Conservation (phyloP, 1,284 basidiomycete species). For the Moniliella sp. region DNA sequence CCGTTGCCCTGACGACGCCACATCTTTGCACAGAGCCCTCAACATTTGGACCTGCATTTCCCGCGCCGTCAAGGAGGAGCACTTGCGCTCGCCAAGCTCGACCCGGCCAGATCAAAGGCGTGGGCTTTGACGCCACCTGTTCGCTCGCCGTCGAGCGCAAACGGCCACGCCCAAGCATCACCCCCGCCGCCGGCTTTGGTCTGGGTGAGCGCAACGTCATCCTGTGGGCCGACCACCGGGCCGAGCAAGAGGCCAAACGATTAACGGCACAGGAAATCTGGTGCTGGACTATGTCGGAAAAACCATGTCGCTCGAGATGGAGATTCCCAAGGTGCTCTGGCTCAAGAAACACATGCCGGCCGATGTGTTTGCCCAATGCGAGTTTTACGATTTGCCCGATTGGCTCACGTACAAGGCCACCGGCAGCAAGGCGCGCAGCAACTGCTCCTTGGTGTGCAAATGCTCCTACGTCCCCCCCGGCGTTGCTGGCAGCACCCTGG, state of each 20-base stretch:
- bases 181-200: too few relatives aligned
- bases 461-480: slow-evolving; percentile 71
- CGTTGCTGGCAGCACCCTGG: slow-evolving; percentile 21
- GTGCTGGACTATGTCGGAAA: slow-evolving; percentile 88
- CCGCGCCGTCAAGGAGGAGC: slow-evolving; percentile 49
- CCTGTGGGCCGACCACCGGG: slow-evolving; percentile 52
- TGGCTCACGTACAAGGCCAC: slow-evolving; percentile 86
- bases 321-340: slow-evolving; percentile 72
- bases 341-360: slow-evolving; percentile 69
- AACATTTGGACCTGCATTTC: slow-evolving; percentile 60
- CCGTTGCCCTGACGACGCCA: slow-evolving; percentile 60
- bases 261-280: slow-evolving; percentile 62
- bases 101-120: slow-evolving; percentile 52
- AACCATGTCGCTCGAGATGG: slow-evolving; percentile 51
- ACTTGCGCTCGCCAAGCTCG: slow-evolving; percentile 45
- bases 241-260: slow-evolving; percentile 71
- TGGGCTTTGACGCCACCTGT: slow-evolving; percentile 93
- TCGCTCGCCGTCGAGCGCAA: slow-evolving; percentile 53
- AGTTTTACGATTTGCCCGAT: slow-evolving; percentile 93
- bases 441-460: slow-evolving; percentile 87
- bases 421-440: slow-evolving; percentile 53
- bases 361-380: slow-evolving; percentile 54
- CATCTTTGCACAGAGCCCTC: slow-evolving; percentile 96
- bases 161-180: too few relatives aligned
- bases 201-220: slow-evolving; percentile 14